These are phyloP conservation scores for Peribolospora baueri DNA, from an alignment of 768 basidiomycete genomes.

Conservation along the genomic window DNA sequence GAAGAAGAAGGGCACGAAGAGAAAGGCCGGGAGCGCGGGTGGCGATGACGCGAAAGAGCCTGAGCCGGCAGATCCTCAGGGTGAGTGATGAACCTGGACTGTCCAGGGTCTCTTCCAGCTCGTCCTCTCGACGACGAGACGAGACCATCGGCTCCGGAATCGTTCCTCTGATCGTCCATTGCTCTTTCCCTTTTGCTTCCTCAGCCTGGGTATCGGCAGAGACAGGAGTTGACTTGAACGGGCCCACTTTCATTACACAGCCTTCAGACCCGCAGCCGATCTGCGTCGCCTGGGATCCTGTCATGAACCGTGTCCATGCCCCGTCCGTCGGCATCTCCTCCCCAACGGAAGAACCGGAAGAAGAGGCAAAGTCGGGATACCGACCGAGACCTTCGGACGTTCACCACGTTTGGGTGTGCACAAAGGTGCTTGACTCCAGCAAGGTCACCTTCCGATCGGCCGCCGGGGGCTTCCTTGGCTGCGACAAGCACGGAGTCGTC, in stretches of 20 bases:
- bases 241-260: no score
- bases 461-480: slow-evolving; percentile 66
- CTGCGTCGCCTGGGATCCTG: no score
- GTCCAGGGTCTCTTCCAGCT: background rate
- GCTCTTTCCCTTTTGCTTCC: background rate
- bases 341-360: background rate
- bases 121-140: slow-evolving; percentile 3
- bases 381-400: slow-evolving; percentile 34
- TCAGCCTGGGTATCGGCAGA: background rate
- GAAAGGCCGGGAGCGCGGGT: slow-evolving; percentile 28
- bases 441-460: slow-evolving; percentile 55
- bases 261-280: no score
- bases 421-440: slow-evolving; percentile 57
- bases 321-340: background rate
- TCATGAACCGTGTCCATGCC: background rate
- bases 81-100: background rate
- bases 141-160: slow-evolving; percentile 9
- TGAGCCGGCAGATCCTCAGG: background rate
- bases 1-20: slow-evolving; percentile 56
- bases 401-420: slow-evolving; percentile 73
- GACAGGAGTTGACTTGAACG: no score
- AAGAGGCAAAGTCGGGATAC: slow-evolving; percentile 17
- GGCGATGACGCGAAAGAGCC: background rate
- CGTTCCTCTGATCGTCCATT: slow-evolving; percentile 2
- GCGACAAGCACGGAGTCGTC: slow-evolving; percentile 62